Conservation (phyloP, 2,329 filamentous ascomycete species). For the Teratosphaeria zuluensis region DNA sequence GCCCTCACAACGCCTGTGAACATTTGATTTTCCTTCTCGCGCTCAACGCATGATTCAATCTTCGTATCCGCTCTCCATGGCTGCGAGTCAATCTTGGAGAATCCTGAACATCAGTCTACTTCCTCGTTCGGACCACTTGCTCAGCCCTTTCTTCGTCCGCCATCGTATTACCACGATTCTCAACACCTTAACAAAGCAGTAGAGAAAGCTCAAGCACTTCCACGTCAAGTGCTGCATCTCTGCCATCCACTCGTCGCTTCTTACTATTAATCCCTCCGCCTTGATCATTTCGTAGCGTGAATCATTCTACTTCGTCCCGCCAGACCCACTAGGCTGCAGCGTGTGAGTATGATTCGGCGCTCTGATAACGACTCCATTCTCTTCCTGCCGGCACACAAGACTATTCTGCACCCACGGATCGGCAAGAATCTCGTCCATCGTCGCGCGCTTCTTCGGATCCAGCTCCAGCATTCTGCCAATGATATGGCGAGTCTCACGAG, state of each 20-base stretch:
- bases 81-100: not conserved
- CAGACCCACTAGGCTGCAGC: slow-evolving; percentile 36
- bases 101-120: not conserved
- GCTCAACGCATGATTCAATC: not conserved
- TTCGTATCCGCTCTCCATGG: not conserved
- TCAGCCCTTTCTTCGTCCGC: not conserved
- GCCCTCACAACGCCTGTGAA: not conserved
- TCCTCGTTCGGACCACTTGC: not conserved
- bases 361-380: slow-evolving; percentile 60
- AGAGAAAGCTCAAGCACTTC: not conserved
- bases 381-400: slow-evolving; percentile 70
- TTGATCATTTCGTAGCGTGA: no score
- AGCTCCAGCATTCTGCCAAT: slow-evolving; percentile 88
- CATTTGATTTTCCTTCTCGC: not conserved
- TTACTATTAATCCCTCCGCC: not conserved
- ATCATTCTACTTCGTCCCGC: slow-evolving; percentile 13
- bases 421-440: slow-evolving; percentile 72
- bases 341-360: slow-evolving; percentile 75
- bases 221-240: not conserved
- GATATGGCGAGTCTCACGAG: slow-evolving; percentile 80
- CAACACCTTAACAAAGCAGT: not conserved
- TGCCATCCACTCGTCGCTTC: not conserved
- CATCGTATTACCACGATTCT: not conserved
- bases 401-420: slow-evolving; percentile 87
- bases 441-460: slow-evolving; percentile 72